Evolutionary conservation across 148 eudicot species (phyloP), one percentile per base, ranked within the genome.

Genomic region (Euryodendron excelsum): DNA sequence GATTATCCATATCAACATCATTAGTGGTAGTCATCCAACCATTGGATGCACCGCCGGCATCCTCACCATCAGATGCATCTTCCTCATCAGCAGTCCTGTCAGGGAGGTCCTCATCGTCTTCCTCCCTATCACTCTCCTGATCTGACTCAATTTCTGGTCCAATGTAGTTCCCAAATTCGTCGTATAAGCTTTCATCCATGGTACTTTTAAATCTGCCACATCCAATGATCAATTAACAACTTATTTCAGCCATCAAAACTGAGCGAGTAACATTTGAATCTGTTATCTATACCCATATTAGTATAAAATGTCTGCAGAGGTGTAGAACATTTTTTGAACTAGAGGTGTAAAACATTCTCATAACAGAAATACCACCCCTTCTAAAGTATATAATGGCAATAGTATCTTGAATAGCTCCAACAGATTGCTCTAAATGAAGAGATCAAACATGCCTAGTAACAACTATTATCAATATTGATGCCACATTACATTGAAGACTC

Each of bases 61-160:
- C 80, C 74, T 89, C 92, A 33, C 78, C 85, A 73, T 86, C 94
- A 3, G 98, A 89, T 34, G 63, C 79, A 9, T 65, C 85, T 41
- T 79, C 86, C 50, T 88, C 93, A 33, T 80, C 89, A 11, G 75
- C 87, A 50, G 77, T 39, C 71, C 79, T 85, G 53, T 79, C 88
- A 45, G 80, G 86, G 58, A 85, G 86, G 27, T 88, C 89, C 41
- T 84, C 89, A n/a, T 89, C 88, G 27, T 88, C 92, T 39, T 86
- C 91, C 20, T 81, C 92, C 78, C 85, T 78, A 52, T 86, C 91
- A 77, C 88, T 89, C 75, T 93, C 98, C 69, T 82, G 84, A 75
- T 93, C 99, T 72, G 99, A 96, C 76, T 93, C 95, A 56, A 96
- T 93, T 70, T 96, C 99, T 0, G 99, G 99, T 21, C 99, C 99